phyloP scores from a whole-genome alignment of 1,284 basidiomycete species.

The Mycosarcoma mackinlayi region DNA sequence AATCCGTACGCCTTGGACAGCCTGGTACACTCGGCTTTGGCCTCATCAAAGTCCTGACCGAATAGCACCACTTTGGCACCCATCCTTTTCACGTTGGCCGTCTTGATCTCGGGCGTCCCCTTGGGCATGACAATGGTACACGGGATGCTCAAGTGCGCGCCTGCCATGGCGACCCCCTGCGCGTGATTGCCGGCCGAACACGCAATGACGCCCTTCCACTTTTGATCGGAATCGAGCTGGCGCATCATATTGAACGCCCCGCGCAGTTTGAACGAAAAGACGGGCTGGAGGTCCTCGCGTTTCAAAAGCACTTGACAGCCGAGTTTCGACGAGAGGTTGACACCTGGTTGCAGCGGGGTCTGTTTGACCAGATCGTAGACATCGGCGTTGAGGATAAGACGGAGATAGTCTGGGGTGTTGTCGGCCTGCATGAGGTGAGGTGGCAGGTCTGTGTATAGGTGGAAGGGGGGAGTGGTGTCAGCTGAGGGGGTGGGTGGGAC shows the following conservation, averaged over 20 bases:
- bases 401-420: slow-evolving; percentile 89
- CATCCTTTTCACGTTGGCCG: slow-evolving; percentile 88
- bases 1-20: slow-evolving; percentile 82
- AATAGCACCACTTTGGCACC: slow-evolving; percentile 94
- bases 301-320: slow-evolving; percentile 96
- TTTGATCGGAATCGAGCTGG: slow-evolving; percentile 83
- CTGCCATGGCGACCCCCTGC: slow-evolving; percentile 96
- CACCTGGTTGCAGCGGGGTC: slow-evolving; percentile 87
- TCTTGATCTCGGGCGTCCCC: slow-evolving; percentile 95
- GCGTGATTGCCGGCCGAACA: slow-evolving; percentile 99
- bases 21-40: slow-evolving; percentile 91
- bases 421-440: slow-evolving; percentile 77
- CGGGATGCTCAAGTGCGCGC: slow-evolving; percentile 84
- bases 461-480: slow-evolving; percentile 25
- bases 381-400: slow-evolving; percentile 90
- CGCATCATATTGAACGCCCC: slow-evolving; percentile 99
- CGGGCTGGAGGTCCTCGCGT: slow-evolving; percentile 92
- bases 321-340: slow-evolving; percentile 84
- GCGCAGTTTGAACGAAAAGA: slow-evolving; percentile 93
- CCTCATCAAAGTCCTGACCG: slow-evolving; percentile 94
- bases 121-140: slow-evolving; percentile 99
- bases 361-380: slow-evolving; percentile 93
- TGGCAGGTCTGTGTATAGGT: slow-evolving; percentile 76
- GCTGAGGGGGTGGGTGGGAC: slow-evolving; percentile 33
- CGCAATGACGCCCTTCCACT: slow-evolving; percentile 97